Base-by-base conservation (phyloP, 2,329 filamentous ascomycete genomes). In the Cercospora sesami region DNA sequence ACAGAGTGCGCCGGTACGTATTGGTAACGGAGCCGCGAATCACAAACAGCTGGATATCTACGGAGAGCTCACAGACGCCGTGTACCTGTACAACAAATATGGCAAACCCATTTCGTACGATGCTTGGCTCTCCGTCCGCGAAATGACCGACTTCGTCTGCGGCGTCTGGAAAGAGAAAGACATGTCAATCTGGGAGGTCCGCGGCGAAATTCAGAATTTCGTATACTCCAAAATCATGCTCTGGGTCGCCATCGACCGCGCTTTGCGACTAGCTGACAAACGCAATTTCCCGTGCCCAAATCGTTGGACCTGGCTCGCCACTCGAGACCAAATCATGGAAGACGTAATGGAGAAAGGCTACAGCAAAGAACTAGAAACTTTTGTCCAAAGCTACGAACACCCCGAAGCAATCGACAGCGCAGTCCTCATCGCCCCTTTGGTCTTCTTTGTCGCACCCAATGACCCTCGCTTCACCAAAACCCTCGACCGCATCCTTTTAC, bases 201-300 rank as follows among this genome's bases (percentile, higher is more conserved):
- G 91, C 51, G 91, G 91, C 71, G 82, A 88, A 74, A 90, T 90
- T 76, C 90, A 93, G 78, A 87, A 92, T 75, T 94, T 93, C 72
- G 87, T 89, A 14, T 94, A 93, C 79, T 91, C 89, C n/a, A 92
- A 93, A 76, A 85, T 94, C 71, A 91, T 93, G 89, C 84, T 94
- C 23, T 94, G 91, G 91, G 91, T 94, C 3, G 90, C 91, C 18
- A 87, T 94, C 18, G 42, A 21, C 5, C 42, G 42, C 18, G n/a
- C 42, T 2, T 48, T 48, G 5, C 42, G 42, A 1, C 18, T 48
- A 1, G 42, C 42, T 8, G 42, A 48, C 18, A 94, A 93, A 79
- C 83, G 91, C 64, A 90, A 89, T 73, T 85, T 94, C 23, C 91
- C 91, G 0, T 93, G 91, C 69, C 91, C 42, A 2, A 48, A 48